Base-by-base conservation (phyloP, 1,284 basidiomycete species). In the Ceratobasidium sp. region DNA sequence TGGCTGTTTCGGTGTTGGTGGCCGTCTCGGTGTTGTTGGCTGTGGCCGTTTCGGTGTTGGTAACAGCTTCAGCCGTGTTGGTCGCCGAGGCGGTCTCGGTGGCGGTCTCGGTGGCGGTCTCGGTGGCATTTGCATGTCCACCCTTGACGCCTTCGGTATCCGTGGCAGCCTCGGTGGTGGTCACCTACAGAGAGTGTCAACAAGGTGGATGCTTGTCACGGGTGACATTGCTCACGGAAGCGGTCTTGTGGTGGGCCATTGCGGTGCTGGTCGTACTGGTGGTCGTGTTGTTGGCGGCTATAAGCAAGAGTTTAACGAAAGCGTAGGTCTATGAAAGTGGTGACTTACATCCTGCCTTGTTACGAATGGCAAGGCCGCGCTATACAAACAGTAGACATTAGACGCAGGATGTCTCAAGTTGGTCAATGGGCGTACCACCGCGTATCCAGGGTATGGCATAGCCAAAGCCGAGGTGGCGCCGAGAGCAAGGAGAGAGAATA, bases 381-480 rank as follows among this genome's bases (percentile, higher is more conserved):
- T 69, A 42, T n/a, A n/a, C n/a, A n/a, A n/a, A n/a, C 33, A 46
- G 0, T n/a, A 30, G 21, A 18, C 12, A 33, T 67, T 6, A 54
- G 53, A 38, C 36, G 1, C 23, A 7, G 6, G 36, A 30, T n/a
- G 11, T 40, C 23, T 7, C 14, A 69, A 30, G 23, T 36, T 5
- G 28, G n/a, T 5, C 36, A 46, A 7, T 25, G 1, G 7, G 36
- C 66, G 18, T 42, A 58, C 54, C 25, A 18, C 21, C n/a, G 53
- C 25, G 23, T 38, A 38, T 16, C 64, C 67, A 28, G 38, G 44
- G 23, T 48, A 70, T n/a, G 67, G 67, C 1, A 60, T 25, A 11
- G 67, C 67, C 56, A 70, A 9, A 48, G 56, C 56, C 30, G 67
- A 70, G 25, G 67, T 28, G 2, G 67, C 67, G 21, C 67, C 56